Base-by-base conservation (phyloP, 495 filamentous ascomycete genomes). In the Talaromyces proteolyticus region DNA sequence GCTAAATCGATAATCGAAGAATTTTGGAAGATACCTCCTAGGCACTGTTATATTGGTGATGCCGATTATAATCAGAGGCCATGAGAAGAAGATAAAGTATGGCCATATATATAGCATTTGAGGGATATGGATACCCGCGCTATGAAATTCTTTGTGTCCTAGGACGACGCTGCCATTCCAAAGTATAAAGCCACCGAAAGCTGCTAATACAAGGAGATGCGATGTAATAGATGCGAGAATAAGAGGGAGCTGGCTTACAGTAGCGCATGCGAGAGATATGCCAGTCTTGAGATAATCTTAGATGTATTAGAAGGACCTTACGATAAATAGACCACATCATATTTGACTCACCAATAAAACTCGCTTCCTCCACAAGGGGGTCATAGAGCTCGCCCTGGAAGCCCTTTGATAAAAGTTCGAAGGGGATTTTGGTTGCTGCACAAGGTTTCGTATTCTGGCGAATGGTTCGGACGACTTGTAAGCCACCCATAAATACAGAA, bases 51-150 rank as follows among this genome's bases (percentile, higher is more conserved):
- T 52, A 21, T 73, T 70, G 43, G 74, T 53, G 47, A 77, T 44
- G 4, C 77, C 78, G 1, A 80, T 74, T 16, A 84, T 50, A 6
- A 92, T 59, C 11, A 96, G 70, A 1, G 93, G 92, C 47, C 80
- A 81, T 1, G 92, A 96, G 73, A 95, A 96, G 73, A 96, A 95
- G 26, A 75, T 61, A 25, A 93, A 79, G 61, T 93, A 89, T 1
- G 90, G 85, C 84, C 89, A 92, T 58, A 97, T 82, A 63, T 98
- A 98, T 26, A 96, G 84, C 80, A 97, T 86, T 64, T 98, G 93
- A 2, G 93, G 76, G 39, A 95, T 63, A 58, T 98, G 94, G 17
- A 97, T 63, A 6, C 89, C 89, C 3, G 90, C 88, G 50, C 90
- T 72, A 61, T 98, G 93, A 58, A 95, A 96, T 21, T 87, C 84